These are phyloP conservation scores for Boletus barrowsii DNA, from an alignment of 768 basidiomycete genomes.

Conservation along the genomic window DNA sequence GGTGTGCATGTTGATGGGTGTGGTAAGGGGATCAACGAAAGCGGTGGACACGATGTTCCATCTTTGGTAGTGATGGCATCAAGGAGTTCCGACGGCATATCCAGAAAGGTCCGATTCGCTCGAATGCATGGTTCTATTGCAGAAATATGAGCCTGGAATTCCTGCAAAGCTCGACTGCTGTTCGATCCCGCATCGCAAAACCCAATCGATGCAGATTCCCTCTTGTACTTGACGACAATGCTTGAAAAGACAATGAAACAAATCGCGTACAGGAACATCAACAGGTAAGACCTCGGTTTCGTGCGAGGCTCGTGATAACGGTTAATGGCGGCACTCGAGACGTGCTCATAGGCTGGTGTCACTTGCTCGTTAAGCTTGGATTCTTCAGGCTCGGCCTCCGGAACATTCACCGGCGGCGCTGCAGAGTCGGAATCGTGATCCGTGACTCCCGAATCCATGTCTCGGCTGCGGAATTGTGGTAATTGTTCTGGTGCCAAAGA, in stretches of 20 bases:
- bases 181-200: slow-evolving; percentile 67
- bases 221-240: slow-evolving; percentile 52
- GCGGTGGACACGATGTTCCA: slow-evolving; percentile 49
- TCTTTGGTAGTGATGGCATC: slow-evolving; percentile 29
- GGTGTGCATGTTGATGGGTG: slow-evolving; percentile 65
- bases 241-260: slow-evolving; percentile 34
- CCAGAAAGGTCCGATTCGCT: slow-evolving; percentile 49
- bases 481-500: slow-evolving; percentile 10
- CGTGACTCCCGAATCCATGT: neutral
- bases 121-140: slow-evolving; percentile 55
- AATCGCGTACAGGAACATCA: slow-evolving; percentile 43
- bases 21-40: slow-evolving; percentile 51
- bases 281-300: slow-evolving; percentile 29
- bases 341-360: slow-evolving; percentile 36
- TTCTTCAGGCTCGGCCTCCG: slow-evolving; percentile 20
- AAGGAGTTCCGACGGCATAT: slow-evolving; percentile 29
- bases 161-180: slow-evolving; percentile 57
- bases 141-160: slow-evolving; percentile 41
- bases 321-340: slow-evolving; percentile 34
- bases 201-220: slow-evolving; percentile 67
- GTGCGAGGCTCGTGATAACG: slow-evolving; percentile 8
- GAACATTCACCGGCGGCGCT: slow-evolving; percentile 13
- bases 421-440: neutral
- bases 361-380: slow-evolving; percentile 24
- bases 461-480: slow-evolving; percentile 3